Conservation (phyloP, 202 grass and related monocot species). For the Alloteropsis angusta region DNA sequence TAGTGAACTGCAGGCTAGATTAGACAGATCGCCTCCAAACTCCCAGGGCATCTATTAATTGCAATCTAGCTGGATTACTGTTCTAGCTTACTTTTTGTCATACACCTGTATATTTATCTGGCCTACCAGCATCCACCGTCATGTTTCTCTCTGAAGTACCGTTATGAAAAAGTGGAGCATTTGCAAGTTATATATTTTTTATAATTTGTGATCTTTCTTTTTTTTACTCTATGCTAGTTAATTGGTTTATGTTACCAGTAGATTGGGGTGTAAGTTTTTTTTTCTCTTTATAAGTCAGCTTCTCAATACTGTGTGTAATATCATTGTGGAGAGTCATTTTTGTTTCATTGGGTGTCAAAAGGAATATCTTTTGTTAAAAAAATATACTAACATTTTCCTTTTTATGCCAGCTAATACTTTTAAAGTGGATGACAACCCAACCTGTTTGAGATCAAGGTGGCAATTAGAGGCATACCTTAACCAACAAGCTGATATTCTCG, state of each 20-base stretch:
- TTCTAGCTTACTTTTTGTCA: background rate
- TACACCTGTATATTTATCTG: background rate
- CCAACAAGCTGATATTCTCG: conserved; percentile 83
- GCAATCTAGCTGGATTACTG: background rate
- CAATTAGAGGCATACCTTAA: conserved; percentile 97
- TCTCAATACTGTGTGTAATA: background rate
- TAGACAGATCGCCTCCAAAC: background rate
- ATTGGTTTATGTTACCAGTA: conserved; percentile 1
- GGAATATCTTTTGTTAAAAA: background rate
- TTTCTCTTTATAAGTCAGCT: background rate
- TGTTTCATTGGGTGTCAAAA: background rate
- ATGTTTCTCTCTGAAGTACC: background rate
- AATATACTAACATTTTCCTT: background rate
- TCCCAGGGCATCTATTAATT: background rate
- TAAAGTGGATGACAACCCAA: conserved; percentile 53
- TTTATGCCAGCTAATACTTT: conserved; percentile 48
- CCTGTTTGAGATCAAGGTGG: conserved; percentile 80
- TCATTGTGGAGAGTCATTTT: background rate
- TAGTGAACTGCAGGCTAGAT: background rate
- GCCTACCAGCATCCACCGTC: background rate
- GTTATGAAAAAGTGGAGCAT: background rate
- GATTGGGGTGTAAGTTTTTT: background rate
- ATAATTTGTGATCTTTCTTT: background rate
- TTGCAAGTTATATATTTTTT: background rate
- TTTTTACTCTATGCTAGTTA: background rate